These are phyloP conservation scores for Obba rivulosa DNA, from an alignment of 768 basidiomycete species.

Conservation along the genomic window DNA sequence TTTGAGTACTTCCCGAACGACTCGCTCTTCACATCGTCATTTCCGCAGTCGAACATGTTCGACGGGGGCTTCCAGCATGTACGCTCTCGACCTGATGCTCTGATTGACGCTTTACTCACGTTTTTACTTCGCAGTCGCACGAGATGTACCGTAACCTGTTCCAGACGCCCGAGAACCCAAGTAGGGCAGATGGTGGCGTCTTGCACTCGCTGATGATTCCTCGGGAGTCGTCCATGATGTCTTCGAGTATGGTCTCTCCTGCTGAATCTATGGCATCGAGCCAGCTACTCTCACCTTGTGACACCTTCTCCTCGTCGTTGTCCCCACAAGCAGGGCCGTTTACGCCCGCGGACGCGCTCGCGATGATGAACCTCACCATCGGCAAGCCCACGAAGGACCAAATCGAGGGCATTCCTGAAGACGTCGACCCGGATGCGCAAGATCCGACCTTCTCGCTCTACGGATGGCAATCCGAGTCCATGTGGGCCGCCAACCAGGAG, in stretches of 20 bases:
- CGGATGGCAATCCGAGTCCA: slow-evolving; percentile 18
- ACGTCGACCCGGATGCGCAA: slow-evolving; percentile 12
- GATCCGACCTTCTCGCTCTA: slow-evolving; percentile 26
- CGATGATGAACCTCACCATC: slow-evolving; percentile 24
- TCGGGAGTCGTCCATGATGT: slow-evolving; percentile 20
- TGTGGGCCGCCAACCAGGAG: slow-evolving; percentile 31
- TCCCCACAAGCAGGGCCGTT: slow-evolving; percentile 48
- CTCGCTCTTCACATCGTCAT: slow-evolving; percentile 35
- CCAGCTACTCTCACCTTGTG: slow-evolving; percentile 44
- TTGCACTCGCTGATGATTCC: slow-evolving; percentile 42
- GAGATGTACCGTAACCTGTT: slow-evolving; percentile 4
- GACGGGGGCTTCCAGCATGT: slow-evolving; percentile 32
- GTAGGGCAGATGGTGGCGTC: slow-evolving; percentile 33
- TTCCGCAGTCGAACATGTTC: slow-evolving; percentile 25
- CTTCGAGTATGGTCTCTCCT: slow-evolving; percentile 19
- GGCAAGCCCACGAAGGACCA: slow-evolving; percentile 16
- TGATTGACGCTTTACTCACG: background rate
- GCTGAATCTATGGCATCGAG: slow-evolving; percentile 32
- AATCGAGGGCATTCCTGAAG: slow-evolving; percentile 24
- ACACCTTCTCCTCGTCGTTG: slow-evolving; percentile 39
- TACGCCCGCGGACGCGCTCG: slow-evolving; percentile 37
- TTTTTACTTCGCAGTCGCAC: slow-evolving; percentile 2
- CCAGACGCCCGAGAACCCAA: slow-evolving; percentile 5
- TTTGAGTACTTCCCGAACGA: slow-evolving; percentile 55
- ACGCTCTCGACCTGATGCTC: slow-evolving; percentile 34